Conservation (phyloP, 148 eudicot genomes). For the Persicaria maculosa region DNA sequence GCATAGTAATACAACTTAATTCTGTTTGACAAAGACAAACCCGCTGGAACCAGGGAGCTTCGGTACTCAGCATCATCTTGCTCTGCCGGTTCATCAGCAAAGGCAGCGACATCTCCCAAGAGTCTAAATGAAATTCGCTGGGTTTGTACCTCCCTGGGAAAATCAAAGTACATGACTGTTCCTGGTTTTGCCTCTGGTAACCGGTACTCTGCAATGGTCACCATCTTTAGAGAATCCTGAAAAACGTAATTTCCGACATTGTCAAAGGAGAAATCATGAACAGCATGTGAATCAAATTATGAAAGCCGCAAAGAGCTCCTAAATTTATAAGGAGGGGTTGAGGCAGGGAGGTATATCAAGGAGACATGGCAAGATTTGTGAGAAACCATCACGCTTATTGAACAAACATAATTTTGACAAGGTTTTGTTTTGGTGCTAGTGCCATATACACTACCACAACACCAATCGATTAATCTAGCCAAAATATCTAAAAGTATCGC, state of each 20-base stretch:
- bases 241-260: not conserved
- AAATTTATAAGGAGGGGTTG: not conserved
- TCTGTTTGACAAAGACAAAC: slow-evolving; percentile 72
- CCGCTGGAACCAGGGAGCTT: slow-evolving; percentile 50
- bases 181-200: slow-evolving; percentile 81
- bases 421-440: not conserved
- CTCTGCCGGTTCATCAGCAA: slow-evolving; percentile 66
- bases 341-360: too few species aligned
- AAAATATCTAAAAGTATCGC: not conserved
- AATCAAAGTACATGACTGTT: slow-evolving; percentile 85
- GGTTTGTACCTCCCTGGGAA: slow-evolving; percentile 67
- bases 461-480: not conserved
- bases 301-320: not conserved
- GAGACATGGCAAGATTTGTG: too few species aligned
- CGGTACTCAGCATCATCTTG: slow-evolving; percentile 58
- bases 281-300: not conserved
- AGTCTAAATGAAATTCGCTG: slow-evolving; percentile 70
- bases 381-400: not conserved
- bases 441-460: not conserved
- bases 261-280: not conserved
- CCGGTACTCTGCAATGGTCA: slow-evolving; percentile 67
- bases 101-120: slow-evolving; percentile 75
- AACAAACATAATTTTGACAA: not conserved
- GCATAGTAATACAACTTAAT: slow-evolving; percentile 80
- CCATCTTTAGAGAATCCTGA: slow-evolving; percentile 79